These are phyloP conservation scores for Hygrocybe coccinea DNA, from an alignment of 768 basidiomycete species.

Conservation along the genomic window DNA sequence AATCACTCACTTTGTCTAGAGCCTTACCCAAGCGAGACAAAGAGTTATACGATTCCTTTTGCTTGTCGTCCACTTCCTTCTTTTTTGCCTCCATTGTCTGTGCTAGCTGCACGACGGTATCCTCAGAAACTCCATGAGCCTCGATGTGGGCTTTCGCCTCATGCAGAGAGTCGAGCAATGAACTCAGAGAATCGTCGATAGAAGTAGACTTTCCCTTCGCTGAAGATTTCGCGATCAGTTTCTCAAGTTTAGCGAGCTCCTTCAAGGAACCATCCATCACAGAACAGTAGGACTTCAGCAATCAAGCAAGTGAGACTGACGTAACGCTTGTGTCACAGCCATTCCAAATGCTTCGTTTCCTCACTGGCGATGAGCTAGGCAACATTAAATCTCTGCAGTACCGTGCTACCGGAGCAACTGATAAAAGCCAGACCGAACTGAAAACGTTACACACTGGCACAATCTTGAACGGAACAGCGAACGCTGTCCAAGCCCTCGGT, in stretches of 20 bases:
- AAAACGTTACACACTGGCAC: slow-evolving; percentile 26
- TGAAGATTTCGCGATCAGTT: slow-evolving; percentile 42
- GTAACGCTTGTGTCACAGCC: neutral
- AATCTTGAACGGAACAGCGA: slow-evolving; percentile 25
- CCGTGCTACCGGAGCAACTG: slow-evolving; percentile 22
- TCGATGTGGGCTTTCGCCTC: slow-evolving; percentile 51
- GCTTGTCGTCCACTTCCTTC: slow-evolving; percentile 81
- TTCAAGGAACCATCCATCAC: slow-evolving; percentile 71
- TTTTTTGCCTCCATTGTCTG: slow-evolving; percentile 63
- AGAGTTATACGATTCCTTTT: slow-evolving; percentile 83
- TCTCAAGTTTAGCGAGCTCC: slow-evolving; percentile 74
- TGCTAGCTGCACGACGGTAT: slow-evolving; percentile 46
- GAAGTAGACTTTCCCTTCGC: slow-evolving; percentile 51
- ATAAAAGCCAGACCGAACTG: slow-evolving; percentile 32
- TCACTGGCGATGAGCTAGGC: slow-evolving; percentile 76
- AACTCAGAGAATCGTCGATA: slow-evolving; percentile 57
- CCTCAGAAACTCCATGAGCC: slow-evolving; percentile 44
- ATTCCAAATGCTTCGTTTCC: slow-evolving; percentile 60
- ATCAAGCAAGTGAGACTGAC: neutral
- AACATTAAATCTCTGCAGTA: slow-evolving; percentile 61
- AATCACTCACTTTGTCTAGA: slow-evolving; percentile 74
- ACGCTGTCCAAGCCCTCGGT: slow-evolving; percentile 32
- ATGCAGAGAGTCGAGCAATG: slow-evolving; percentile 54
- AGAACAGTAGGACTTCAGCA: slow-evolving; percentile 5
- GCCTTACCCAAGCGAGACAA: slow-evolving; percentile 77